phyloP scores from a whole-genome alignment of 164 flowering plant species.

The Stephania cephalantha region DNA sequence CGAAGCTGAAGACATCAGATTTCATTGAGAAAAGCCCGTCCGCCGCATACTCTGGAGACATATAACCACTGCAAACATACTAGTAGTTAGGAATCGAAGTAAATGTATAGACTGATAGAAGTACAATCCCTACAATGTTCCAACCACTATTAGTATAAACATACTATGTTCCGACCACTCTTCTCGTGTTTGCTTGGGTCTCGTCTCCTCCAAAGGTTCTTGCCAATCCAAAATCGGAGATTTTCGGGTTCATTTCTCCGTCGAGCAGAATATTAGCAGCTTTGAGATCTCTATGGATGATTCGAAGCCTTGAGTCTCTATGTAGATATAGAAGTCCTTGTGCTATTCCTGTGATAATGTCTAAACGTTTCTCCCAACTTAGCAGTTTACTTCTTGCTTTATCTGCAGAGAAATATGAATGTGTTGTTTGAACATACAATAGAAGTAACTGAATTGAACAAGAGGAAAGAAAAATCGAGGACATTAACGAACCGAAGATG shows the following conservation, averaged over 20 bases:
- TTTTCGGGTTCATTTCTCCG: slow-evolving; percentile 7
- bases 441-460: too few species aligned
- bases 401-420: neutral
- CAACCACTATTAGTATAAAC: too few species aligned
- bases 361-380: neutral
- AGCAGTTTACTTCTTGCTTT: slow-evolving; percentile 1
- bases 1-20: slow-evolving; percentile 26
- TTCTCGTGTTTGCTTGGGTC: neutral
- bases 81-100: neutral
- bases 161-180: slow-evolving; percentile 5
- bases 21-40: slow-evolving; percentile 23
- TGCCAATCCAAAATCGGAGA: slow-evolving; percentile 10
- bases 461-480: neutral
- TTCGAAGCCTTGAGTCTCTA: slow-evolving; percentile 6
- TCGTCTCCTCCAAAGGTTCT: slow-evolving; percentile 10
- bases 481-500: too few species aligned
- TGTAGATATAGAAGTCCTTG: slow-evolving; percentile 11
- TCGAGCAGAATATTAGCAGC: slow-evolving; percentile 2
- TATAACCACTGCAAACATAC: slow-evolving; percentile 19
- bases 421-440: neutral
- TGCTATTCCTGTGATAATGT: slow-evolving; percentile 4
- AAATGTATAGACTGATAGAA: slow-evolving; percentile 6
- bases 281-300: slow-evolving; percentile 6
- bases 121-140: neutral
- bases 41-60: slow-evolving; percentile 30